Percentiles rank a stretch among this genome's conserved stretches.
Conservation (phyloP, 2,329 filamentous ascomycete species). For the Lasiodiplodia theobromae region DNA sequence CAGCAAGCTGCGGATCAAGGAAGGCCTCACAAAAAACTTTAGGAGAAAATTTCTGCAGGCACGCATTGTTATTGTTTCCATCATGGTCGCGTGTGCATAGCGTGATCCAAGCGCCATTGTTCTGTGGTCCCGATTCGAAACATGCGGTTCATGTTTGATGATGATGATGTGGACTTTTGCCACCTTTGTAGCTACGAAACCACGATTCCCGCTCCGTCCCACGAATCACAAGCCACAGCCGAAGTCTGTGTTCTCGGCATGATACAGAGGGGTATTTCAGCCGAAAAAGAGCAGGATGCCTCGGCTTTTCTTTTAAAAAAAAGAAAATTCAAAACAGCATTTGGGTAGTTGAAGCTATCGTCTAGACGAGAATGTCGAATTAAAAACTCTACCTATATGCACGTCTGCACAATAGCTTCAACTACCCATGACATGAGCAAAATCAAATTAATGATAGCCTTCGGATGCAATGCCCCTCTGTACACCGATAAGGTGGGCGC, state of each 20-base stretch:
- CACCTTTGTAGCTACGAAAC: neutral
- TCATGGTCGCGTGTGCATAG: neutral
- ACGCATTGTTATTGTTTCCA: neutral
- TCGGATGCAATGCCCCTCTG: no score
- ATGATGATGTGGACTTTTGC: neutral
- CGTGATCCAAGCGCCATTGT: constrained; percentile 11
- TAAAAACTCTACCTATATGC: no score
- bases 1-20: neutral
- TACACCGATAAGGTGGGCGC: no score
- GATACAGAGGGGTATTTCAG: neutral
- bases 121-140: no score
- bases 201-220: neutral
- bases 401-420: no score
- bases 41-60: neutral
- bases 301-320: neutral
- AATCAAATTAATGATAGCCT: no score
- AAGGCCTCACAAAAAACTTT: neutral
- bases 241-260: neutral
- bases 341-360: no score
- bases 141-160: constrained; percentile 13
- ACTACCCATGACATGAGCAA: no score
- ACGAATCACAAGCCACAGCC: neutral
- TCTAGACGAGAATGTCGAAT: no score
- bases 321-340: no score
- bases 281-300: no score